Percentiles rank a stretch among this genome's conserved stretches.
Evolutionary conservation across 345 rosid species (phyloP).

Genomic region (Ceriops zippeliana): DNA sequence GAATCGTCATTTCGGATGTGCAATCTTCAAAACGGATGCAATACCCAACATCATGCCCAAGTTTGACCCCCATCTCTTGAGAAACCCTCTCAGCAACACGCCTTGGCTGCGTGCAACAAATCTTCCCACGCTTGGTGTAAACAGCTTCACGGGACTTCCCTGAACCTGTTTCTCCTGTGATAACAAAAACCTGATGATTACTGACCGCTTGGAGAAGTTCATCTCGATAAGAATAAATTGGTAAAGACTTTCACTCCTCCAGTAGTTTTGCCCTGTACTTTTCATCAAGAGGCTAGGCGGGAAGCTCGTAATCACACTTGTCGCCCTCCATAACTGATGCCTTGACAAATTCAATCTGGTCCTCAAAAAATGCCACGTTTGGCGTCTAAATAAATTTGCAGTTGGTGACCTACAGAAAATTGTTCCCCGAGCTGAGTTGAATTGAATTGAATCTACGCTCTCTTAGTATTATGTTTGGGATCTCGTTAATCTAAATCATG

Average conservation of each 20-base stretch:
- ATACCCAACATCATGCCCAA: conserved; percentile 87
- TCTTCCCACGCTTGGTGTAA: conserved; percentile 76
- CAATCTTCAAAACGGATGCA: conserved; percentile 89
- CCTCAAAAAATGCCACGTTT: conserved; percentile 33
- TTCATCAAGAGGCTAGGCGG: conserved; percentile 38
- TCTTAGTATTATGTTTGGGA: no score
- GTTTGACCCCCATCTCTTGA: conserved; percentile 89
- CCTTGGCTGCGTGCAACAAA: conserved; percentile 87
- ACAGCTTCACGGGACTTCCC: conserved; percentile 90
- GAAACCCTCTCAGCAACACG: conserved; percentile 85
- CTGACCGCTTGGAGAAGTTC: conserved; percentile 70
- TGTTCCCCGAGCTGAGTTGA: no score
- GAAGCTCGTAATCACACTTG: conserved; percentile 44
- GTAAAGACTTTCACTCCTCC: conserved; percentile 81
- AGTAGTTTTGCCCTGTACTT: conserved; percentile 51
- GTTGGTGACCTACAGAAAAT: no score
- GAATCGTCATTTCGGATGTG: conserved; percentile 71
- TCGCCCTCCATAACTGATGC: conserved; percentile 83
- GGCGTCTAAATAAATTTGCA: no score
- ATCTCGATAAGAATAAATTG: conserved; percentile 79
- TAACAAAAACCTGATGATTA: conserved; percentile 66
- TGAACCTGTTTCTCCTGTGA: conserved; percentile 89
- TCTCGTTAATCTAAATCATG: no score
- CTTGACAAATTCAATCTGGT: conserved; percentile 87
- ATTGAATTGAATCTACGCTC: no score